phyloP scores from a whole-genome alignment of 495 filamentous ascomycete species.

The Penicillium maclennaniae region DNA sequence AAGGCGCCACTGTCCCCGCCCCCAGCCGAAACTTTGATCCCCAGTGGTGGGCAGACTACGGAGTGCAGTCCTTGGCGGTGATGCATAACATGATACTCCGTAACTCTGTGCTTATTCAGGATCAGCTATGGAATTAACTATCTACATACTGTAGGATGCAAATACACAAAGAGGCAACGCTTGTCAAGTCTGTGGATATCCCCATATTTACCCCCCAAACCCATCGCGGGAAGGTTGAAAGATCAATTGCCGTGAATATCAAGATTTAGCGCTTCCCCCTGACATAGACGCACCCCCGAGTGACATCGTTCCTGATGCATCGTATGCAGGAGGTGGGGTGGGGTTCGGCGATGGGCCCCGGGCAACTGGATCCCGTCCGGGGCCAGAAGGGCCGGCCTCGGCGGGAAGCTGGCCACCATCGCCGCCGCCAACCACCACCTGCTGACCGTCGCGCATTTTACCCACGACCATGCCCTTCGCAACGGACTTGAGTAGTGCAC shows the following conservation, averaged over 20 bases:
- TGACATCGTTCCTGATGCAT: conserved; percentile 35
- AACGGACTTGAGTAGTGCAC: conserved; percentile 85
- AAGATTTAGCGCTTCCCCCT: conserved; percentile 32
- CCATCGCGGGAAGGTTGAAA: neutral
- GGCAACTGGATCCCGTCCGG: conserved; percentile 20
- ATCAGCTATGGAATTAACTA: too few species aligned
- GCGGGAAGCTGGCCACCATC: conserved; percentile 58
- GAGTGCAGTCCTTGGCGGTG: too few species aligned
- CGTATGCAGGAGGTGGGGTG: conserved; percentile 44
- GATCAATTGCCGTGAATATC: neutral
- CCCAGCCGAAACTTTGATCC: conserved; percentile 16
- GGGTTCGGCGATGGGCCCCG: conserved; percentile 31
- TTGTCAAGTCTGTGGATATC: too few species aligned
- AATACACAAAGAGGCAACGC: too few species aligned
- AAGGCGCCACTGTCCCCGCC: conserved; percentile 1
- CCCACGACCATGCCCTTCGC: conserved; percentile 99
- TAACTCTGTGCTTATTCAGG: too few species aligned
- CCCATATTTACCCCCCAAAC: neutral
- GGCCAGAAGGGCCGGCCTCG: conserved; percentile 16
- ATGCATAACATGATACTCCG: too few species aligned
- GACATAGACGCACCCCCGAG: conserved; percentile 30
- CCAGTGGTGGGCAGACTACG: neutral
- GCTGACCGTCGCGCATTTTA: conserved; percentile 74
- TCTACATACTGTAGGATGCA: too few species aligned
- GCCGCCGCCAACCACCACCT: conserved; percentile 78